Evolutionary conservation across 208 protist genomes (phyloP), one percentile per base, ranked within the genome.

Genomic region (Trypanosoma cruzi): DNA sequence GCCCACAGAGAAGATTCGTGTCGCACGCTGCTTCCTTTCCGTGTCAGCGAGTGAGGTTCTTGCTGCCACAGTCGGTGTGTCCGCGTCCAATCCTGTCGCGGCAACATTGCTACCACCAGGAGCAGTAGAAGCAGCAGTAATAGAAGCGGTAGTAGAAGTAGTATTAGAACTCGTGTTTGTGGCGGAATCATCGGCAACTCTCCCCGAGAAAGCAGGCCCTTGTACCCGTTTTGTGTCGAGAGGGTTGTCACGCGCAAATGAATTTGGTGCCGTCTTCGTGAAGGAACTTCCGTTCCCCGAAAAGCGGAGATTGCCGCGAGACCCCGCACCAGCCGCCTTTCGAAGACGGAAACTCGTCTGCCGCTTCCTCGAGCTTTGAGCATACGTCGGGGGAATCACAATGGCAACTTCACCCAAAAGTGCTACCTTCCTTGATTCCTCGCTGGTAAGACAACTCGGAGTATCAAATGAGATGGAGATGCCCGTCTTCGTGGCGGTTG

Each of bases 1-100:
- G 14, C 73, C 83, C 44, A 87, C 79, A 50, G 81, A 86, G 18
- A 84, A 65, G 1, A 58, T 31, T 64, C 89, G 82, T 31, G 79
- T 89, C 36, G 64, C 72, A n/a, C 64, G 69, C 5, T 64, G 59
- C 4, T 56, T 40, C 73, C 5, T 56, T n/a, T 52, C 56, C 22
- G 58, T 69, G 24, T 24, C 0, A 37, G 36, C 8, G 13, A 22
- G 26, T 29, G 32, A 5, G 20, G n/a, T 20, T 52, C n/a, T 26
- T 55, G 58, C 16, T 74, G 31, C 20, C 61, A 16, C 29, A n/a
- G 34, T 31, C n/a, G 36, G 8, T 66, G 37, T 49, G 44, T 24
- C 42, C 49, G 31, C 50, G 48, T 26, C 36, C 26, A 28, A 28
- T 24, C 20, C 28, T 18, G 32, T 6, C 4, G 62, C 6, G 26